These are phyloP conservation scores for Fusarium miscanthi DNA, from an alignment of 2,329 filamentous ascomycete genomes.

Conservation along the genomic window DNA sequence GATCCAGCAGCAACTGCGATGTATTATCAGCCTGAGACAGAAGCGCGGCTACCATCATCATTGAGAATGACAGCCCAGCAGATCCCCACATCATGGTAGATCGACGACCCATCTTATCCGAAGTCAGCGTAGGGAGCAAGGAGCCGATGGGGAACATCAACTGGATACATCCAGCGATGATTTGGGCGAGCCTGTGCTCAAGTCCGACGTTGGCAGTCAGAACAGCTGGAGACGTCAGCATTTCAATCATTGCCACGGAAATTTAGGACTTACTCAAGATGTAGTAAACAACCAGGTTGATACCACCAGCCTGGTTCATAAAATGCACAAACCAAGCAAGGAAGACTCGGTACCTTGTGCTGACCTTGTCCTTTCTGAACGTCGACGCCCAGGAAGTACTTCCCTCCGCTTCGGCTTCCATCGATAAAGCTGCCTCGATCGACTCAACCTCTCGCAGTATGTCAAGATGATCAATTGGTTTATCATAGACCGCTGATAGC, in stretches of 20 bases:
- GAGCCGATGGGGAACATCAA: constrained; percentile 55
- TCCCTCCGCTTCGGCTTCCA: constrained; percentile 47
- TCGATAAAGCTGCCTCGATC: constrained; percentile 56
- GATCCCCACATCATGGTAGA: constrained; percentile 57
- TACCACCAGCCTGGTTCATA: constrained; percentile 58
- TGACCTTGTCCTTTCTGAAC: constrained; percentile 31
- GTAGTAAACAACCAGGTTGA: constrained; percentile 58
- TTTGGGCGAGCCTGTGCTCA: constrained; percentile 42
- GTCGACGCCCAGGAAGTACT: constrained; percentile 54
- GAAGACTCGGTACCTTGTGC: constrained; percentile 28
- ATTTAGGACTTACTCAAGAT: constrained; percentile 41
- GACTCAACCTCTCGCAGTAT: constrained; percentile 49
- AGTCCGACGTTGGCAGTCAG: constrained; percentile 50
- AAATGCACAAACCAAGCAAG: constrained; percentile 37
- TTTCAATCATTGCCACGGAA: too few species aligned
- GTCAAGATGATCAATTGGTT: constrained; percentile 46
- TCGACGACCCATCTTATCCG: constrained; percentile 54
- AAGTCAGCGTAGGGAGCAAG: constrained; percentile 48
- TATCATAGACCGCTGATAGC: constrained; percentile 55
- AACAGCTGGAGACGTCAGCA: background rate
- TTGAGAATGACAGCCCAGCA: constrained; percentile 38
- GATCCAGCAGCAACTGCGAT: constrained; percentile 28
- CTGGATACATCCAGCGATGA: constrained; percentile 52
- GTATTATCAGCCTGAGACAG: constrained; percentile 30
- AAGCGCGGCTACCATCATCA: constrained; percentile 40